phyloP scores from a whole-genome alignment of 2,329 filamentous ascomycete genomes.

The Pezicula carpinea region DNA sequence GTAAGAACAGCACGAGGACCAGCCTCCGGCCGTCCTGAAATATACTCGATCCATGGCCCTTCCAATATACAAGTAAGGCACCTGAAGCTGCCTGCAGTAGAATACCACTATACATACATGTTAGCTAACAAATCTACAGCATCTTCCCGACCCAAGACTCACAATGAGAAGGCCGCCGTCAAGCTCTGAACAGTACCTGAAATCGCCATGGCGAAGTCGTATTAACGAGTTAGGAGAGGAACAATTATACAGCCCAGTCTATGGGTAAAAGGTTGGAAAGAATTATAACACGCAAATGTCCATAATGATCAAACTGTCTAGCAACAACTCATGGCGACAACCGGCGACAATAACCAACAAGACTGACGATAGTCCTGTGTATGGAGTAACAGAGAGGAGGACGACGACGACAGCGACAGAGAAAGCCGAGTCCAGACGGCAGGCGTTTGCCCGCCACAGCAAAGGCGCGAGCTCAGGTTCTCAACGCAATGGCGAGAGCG shows the following conservation, averaged over 20 bases:
- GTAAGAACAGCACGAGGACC: conserved; percentile 31
- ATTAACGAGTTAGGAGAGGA: conserved; percentile 12
- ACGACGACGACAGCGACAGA: conserved; percentile 1
- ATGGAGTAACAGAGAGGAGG: conserved; percentile 6
- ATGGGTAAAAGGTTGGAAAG: conserved; percentile 22
- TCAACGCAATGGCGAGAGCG: not conserved
- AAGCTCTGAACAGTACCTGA: conserved; percentile 27
- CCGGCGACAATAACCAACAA: conserved; percentile 15
- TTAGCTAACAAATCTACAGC: not conserved
- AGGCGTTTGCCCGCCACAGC: not conserved
- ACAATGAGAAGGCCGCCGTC: conserved; percentile 30
- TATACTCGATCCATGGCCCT: conserved; percentile 25
- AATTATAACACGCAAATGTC: conserved; percentile 19
- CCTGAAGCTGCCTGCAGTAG: conserved; percentile 27
- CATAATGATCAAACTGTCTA: conserved; percentile 20
- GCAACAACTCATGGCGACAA: conserved; percentile 14
- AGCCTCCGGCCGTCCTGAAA: conserved; percentile 32
- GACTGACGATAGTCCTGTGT: conserved; percentile 11
- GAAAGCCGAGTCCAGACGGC: not conserved
- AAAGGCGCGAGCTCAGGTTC: not conserved
- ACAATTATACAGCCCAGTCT: conserved; percentile 25
- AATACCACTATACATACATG: conserved; percentile 23
- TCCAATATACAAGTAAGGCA: conserved; percentile 24
- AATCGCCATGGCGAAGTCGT: conserved; percentile 22
- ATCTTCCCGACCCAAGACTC: conserved; percentile 7